Evolutionary conservation across 2,329 filamentous ascomycete genomes (phyloP).

Genomic region (Colletotrichum tamarilloi): DNA sequence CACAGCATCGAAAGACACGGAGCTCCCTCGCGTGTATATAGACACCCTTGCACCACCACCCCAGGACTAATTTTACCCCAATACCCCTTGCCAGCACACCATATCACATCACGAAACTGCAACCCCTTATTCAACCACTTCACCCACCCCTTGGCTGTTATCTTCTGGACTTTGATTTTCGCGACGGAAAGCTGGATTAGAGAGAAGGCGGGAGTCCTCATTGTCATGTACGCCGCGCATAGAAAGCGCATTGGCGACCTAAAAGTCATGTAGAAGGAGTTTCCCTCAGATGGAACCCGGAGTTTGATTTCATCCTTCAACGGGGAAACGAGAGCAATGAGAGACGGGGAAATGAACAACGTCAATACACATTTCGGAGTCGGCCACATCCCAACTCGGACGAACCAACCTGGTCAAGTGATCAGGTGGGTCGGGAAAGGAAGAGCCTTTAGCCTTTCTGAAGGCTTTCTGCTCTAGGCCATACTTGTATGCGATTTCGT

Average conservation of each 20-base stretch:
- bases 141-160: conserved; percentile 34
- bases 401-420: conserved; percentile 21
- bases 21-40: conserved; percentile 36
- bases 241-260: conserved; percentile 33
- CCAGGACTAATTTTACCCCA: conserved; percentile 35
- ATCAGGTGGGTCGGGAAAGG: conserved; percentile 15
- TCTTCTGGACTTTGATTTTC: conserved; percentile 37
- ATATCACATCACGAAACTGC: conserved; percentile 29
- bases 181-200: conserved; percentile 36
- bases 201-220: conserved; percentile 35
- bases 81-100: conserved; percentile 35
- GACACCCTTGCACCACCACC: conserved; percentile 32
- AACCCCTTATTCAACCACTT: conserved; percentile 10
- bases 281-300: conserved; percentile 35
- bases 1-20: conserved; percentile 35
- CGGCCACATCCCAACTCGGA: conserved; percentile 30
- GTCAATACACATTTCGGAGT: conserved; percentile 31
- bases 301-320: conserved; percentile 31
- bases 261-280: conserved; percentile 40
- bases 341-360: conserved; percentile 32
- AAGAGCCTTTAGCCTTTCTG: conserved; percentile 1
- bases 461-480: conserved; percentile 25
- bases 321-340: conserved; percentile 35
- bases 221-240: conserved; percentile 38
- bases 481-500: conserved; percentile 19